Evolutionary conservation across 2,329 filamentous ascomycete genomes (phyloP).

Genomic region (Ilyonectria mors-panacis): DNA sequence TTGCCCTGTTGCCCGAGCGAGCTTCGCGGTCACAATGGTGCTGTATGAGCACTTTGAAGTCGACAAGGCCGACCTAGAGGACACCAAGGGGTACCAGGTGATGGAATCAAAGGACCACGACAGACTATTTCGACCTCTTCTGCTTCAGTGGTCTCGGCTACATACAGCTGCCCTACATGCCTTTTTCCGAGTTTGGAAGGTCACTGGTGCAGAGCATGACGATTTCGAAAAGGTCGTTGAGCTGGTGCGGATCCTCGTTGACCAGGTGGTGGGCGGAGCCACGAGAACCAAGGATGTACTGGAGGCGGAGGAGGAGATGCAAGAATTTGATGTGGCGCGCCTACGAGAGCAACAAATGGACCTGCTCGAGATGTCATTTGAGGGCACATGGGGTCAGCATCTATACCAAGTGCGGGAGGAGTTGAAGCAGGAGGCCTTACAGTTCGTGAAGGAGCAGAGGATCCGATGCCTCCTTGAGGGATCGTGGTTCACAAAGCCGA

Average conservation of each 20-base stretch:
- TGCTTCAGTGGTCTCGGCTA: constrained; percentile 93
- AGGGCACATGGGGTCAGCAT: constrained; percentile 94
- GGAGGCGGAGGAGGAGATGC: constrained; percentile 91
- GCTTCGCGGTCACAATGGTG: constrained; percentile 87
- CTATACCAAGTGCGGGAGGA: constrained; percentile 92
- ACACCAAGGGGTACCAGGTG: constrained; percentile 81
- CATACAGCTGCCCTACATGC: constrained; percentile 89
- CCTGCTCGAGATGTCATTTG: constrained; percentile 89
- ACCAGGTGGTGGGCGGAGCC: constrained; percentile 89
- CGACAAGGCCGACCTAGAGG: constrained; percentile 85
- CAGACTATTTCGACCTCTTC: constrained; percentile 85
- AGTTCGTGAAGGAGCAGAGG: constrained; percentile 97
- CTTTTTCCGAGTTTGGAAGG: constrained; percentile 94
- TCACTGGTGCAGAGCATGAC: constrained; percentile 84
- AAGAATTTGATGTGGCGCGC: constrained; percentile 83
- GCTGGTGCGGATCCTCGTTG: constrained; percentile 88
- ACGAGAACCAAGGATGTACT: constrained; percentile 85
- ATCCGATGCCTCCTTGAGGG: constrained; percentile 91
- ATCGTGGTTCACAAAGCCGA: constrained; percentile 82
- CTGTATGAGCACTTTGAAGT: constrained; percentile 97
- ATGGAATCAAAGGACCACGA: constrained; percentile 86
- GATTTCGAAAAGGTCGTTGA: constrained; percentile 97
- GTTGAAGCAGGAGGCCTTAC: constrained; percentile 89
- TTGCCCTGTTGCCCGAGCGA: constrained; percentile 90
- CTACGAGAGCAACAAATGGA: constrained; percentile 94